Conservation (phyloP, 805 yeast genomes). For the Suhomyces prunicola region DNA sequence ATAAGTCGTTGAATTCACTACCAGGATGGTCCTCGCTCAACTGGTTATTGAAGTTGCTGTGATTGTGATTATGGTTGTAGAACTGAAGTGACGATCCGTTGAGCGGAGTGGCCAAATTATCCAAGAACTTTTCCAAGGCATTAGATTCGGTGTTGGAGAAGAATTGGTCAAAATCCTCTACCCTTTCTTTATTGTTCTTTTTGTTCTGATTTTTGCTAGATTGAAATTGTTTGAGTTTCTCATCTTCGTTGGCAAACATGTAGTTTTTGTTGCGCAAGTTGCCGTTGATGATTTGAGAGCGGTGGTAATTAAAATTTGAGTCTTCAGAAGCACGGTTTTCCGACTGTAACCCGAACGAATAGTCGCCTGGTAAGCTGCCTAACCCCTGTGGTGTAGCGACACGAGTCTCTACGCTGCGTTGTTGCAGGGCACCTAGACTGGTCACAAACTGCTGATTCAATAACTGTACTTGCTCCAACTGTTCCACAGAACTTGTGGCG, state of each 20-base stretch:
- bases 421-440: background rate
- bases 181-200: conserved; percentile 1
- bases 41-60: background rate
- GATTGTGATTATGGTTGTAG: conserved; percentile 13
- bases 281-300: conserved; percentile 2
- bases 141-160: conserved; percentile 35
- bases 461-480: conserved; percentile 37
- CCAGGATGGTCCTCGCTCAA: background rate
- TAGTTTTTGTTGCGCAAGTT: background rate
- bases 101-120: conserved; percentile 32
- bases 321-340: background rate
- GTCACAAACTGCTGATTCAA: conserved; percentile 21
- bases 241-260: background rate
- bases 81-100: conserved; percentile 26
- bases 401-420: background rate
- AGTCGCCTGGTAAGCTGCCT: conserved; percentile 3
- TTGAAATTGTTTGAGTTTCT: background rate
- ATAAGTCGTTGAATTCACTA: conserved; percentile 14
- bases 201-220: background rate
- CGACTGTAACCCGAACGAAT: conserved; percentile 2
- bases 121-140: conserved; percentile 41
- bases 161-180: conserved; percentile 33
- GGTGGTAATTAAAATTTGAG: conserved; percentile 4
- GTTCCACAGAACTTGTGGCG: conserved; percentile 33
- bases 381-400: background rate